These are phyloP conservation scores for Schizosaccharomyces lindneri DNA, from an alignment of 805 yeast genomes.

Conservation along the genomic window DNA sequence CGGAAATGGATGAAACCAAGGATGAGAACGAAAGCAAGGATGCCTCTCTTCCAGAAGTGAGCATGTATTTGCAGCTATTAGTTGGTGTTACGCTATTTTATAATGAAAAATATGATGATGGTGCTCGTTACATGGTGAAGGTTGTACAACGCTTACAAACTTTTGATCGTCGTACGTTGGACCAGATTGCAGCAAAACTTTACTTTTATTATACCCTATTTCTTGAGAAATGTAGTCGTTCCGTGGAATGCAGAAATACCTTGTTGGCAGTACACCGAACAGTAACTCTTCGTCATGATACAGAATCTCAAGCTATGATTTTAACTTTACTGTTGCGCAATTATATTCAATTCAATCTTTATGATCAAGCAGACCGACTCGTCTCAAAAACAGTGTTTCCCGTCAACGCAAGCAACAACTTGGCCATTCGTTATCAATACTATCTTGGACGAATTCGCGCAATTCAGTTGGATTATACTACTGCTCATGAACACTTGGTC, in stretches of 20 bases:
- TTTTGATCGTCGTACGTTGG: slow-evolving; percentile 62
- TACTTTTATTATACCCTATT: slow-evolving; percentile 81
- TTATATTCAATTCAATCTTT: slow-evolving; percentile 53
- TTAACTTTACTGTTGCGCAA: slow-evolving; percentile 68
- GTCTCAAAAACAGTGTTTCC: slow-evolving; percentile 81
- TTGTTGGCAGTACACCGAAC: slow-evolving; percentile 56
- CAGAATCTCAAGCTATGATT: slow-evolving; percentile 70
- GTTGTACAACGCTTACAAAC: slow-evolving; percentile 25
- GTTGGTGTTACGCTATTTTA: background rate
- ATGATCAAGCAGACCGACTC: slow-evolving; percentile 68
- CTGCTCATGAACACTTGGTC: slow-evolving; percentile 70
- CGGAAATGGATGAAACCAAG: background rate
- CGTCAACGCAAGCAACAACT: slow-evolving; percentile 54
- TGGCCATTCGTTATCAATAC: slow-evolving; percentile 76
- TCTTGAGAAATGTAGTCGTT: slow-evolving; percentile 33
- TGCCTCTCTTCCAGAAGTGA: background rate
- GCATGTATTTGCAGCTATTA: background rate
- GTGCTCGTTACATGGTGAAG: background rate
- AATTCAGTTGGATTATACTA: slow-evolving; percentile 73
- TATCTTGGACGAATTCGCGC: slow-evolving; percentile 79
- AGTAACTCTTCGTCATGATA: slow-evolving; percentile 75
- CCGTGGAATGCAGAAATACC: slow-evolving; percentile 25
- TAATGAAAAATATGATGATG: background rate
- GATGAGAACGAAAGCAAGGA: background rate
- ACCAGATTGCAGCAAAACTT: slow-evolving; percentile 62